A percentile compares a stretch with the other conserved stretches of the same genome.
phyloP scores from a whole-genome alignment of 768 basidiomycete genomes.

The Saitozyma podzolica region DNA sequence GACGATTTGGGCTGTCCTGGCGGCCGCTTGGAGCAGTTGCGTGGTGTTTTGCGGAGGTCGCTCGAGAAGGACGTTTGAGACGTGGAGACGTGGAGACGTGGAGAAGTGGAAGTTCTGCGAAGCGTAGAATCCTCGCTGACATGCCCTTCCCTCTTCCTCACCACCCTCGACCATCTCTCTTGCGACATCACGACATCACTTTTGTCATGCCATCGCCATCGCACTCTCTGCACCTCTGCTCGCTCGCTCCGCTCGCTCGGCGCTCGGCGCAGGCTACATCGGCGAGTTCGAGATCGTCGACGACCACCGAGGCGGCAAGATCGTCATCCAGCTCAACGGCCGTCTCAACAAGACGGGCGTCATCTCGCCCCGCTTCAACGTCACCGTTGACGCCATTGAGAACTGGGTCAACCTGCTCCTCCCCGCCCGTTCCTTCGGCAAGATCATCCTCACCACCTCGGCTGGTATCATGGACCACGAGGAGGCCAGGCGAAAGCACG shows the following conservation, averaged over 20 bases:
- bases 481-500: slow-evolving; percentile 95
- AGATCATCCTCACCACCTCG: slow-evolving; percentile 95
- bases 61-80: no score
- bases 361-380: slow-evolving; percentile 98
- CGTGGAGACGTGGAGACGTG: no score
- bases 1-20: no score
- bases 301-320: slow-evolving; percentile 97
- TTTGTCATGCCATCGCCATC: no score
- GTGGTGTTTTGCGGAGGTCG: no score
- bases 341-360: slow-evolving; percentile 99
- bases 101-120: no score
- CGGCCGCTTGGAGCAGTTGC: no score
- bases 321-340: slow-evolving; percentile 97
- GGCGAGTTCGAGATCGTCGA: slow-evolving; percentile 98
- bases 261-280: slow-evolving; percentile 72
- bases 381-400: slow-evolving; percentile 76
- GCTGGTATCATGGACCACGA: slow-evolving; percentile 97
- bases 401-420: slow-evolving; percentile 94
- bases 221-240: no score
- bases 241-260: no score
- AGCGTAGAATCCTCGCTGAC: background rate
- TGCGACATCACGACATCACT: slow-evolving; percentile 1
- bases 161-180: slow-evolving; percentile 6
- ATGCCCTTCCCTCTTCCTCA: slow-evolving; percentile 3
- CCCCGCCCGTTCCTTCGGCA: slow-evolving; percentile 93